phyloP scores from a whole-genome alignment of 2,329 filamentous ascomycete species.

The Fusarium aywerte region DNA sequence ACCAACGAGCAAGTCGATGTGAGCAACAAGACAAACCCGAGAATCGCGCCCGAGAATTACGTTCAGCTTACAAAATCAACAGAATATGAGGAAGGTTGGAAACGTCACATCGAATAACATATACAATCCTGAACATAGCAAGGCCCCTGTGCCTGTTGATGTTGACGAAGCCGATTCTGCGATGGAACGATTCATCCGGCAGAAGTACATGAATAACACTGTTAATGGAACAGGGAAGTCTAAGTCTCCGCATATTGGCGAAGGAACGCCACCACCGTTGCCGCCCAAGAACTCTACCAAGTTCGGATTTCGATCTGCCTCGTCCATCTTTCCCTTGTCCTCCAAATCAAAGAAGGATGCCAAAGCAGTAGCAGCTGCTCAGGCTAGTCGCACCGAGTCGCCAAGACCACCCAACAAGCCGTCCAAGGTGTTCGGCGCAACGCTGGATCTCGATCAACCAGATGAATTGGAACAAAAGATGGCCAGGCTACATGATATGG shows the following conservation, averaged over 20 bases:
- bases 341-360: constrained; percentile 69
- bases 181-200: constrained; percentile 94
- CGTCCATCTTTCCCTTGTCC: constrained; percentile 74
- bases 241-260: constrained; percentile 57
- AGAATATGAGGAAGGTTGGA: constrained; percentile 96
- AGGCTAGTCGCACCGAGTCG: constrained; percentile 48
- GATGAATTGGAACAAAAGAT: constrained; percentile 81
- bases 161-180: constrained; percentile 91
- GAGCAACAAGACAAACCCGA: constrained; percentile 49
- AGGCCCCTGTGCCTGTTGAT: constrained; percentile 87
- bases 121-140: constrained; percentile 87
- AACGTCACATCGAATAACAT: constrained; percentile 86
- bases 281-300: constrained; percentile 74
- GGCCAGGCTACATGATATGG: constrained; percentile 84
- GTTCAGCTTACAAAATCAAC: constrained; percentile 32
- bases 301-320: constrained; percentile 67
- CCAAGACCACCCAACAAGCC: constrained; percentile 68
- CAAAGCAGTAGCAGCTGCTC: constrained; percentile 46
- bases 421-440: constrained; percentile 75
- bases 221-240: constrained; percentile 53
- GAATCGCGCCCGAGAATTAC: background rate
- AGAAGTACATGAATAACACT: constrained; percentile 82
- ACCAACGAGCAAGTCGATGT: constrained; percentile 96
- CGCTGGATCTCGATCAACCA: constrained; percentile 63
- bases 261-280: constrained; percentile 67